Evolutionary conservation across 345 rosid genomes (phyloP).

Genomic region (Microcos paniculata): DNA sequence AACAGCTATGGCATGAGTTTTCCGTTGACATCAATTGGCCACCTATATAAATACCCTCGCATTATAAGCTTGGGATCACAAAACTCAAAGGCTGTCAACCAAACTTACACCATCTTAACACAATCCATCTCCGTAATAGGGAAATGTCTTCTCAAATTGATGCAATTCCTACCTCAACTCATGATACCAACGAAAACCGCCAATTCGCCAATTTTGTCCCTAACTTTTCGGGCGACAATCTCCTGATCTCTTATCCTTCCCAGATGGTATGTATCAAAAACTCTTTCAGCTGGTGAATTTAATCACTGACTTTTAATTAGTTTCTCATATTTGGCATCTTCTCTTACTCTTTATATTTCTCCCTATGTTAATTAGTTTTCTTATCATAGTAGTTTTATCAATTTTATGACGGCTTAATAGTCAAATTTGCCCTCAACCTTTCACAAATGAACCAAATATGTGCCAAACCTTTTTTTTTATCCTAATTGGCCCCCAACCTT

Average conservation of each 20-base stretch:
- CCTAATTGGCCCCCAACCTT: too few relatives aligned
- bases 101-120: neutral
- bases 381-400: too few relatives aligned
- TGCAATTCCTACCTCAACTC: neutral
- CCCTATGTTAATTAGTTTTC: too few relatives aligned
- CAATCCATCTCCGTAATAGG: neutral
- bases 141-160: neutral
- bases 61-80: neutral
- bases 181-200: neutral
- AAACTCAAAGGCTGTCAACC: neutral
- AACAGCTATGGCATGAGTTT: too few relatives aligned
- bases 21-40: too few relatives aligned
- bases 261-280: neutral
- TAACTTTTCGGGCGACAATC: neutral
- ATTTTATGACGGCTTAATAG: too few relatives aligned
- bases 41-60: neutral
- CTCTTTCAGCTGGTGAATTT: neutral
- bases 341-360: neutral
- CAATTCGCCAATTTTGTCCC: neutral
- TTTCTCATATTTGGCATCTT: neutral
- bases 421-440: too few relatives aligned
- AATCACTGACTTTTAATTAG: too few relatives aligned
- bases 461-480: too few relatives aligned
- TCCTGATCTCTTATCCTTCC: neutral
- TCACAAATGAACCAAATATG: too few relatives aligned